phyloP scores from a whole-genome alignment of 139 green algal genomes.

The Chlamydomonas applanata region DNA sequence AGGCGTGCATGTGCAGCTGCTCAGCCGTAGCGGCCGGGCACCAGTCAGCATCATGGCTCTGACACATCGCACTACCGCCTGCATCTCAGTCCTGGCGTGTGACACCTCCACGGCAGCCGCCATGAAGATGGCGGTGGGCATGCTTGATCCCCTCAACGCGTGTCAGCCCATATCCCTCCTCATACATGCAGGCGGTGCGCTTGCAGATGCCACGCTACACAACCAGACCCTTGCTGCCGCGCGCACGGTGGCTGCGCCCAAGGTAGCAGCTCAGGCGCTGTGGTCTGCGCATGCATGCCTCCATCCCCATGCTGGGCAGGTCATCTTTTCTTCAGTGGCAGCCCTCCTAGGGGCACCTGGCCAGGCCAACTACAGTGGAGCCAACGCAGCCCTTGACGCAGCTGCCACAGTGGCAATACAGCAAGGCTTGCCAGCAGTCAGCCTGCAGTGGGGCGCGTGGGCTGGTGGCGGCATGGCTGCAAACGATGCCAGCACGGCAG shows the following conservation, averaged over 20 bases:
- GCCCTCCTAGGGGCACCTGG: constrained; percentile 61
- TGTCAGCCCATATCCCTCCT: neutral
- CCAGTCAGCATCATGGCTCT: neutral
- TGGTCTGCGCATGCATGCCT: neutral
- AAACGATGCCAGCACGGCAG: constrained; percentile 28
- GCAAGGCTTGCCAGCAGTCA: constrained; percentile 38
- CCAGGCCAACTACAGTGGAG: constrained; percentile 71
- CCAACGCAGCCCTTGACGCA: constrained; percentile 63
- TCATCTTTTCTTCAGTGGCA: constrained; percentile 75
- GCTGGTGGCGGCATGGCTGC: constrained; percentile 63
- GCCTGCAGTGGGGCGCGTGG: constrained; percentile 76
- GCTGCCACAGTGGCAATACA: constrained; percentile 9
- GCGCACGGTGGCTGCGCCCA: constrained; percentile 47
- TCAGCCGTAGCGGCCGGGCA: constrained; percentile 16
- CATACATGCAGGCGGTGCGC: constrained; percentile 49
- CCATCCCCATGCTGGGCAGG: constrained; percentile 2
- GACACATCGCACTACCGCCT: neutral
- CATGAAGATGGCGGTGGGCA: neutral
- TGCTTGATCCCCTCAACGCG: neutral
- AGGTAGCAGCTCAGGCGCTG: constrained; percentile 21
- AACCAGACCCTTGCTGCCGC: constrained; percentile 51
- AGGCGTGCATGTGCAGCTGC: neutral
- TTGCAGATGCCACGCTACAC: constrained; percentile 64
- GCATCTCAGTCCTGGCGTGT: constrained; percentile 4
- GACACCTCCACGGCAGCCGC: constrained; percentile 7